Conservation (phyloP, 177 flowering plant species). For the Telopea speciosissima region DNA sequence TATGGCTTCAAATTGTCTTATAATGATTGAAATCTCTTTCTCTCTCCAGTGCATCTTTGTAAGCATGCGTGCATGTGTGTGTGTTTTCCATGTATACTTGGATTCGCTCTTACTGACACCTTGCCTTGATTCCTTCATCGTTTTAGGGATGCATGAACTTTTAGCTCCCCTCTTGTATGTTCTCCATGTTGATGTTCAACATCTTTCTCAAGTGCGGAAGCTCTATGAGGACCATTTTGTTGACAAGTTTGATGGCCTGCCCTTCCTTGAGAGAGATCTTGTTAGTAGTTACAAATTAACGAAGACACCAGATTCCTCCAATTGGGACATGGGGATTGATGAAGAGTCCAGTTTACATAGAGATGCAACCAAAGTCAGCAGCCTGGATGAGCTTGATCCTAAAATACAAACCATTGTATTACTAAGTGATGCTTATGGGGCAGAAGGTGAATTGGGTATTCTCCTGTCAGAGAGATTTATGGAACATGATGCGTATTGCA, state of each 20-base stretch:
- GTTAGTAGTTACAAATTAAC: constrained; percentile 47
- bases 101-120: neutral
- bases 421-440: constrained; percentile 92
- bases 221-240: constrained; percentile 66
- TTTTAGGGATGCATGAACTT: constrained; percentile 93
- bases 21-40: no score
- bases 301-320: constrained; percentile 31
- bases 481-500: constrained; percentile 96
- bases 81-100: neutral
- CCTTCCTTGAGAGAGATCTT: constrained; percentile 52
- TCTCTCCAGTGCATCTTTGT: no score
- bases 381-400: constrained; percentile 62
- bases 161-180: constrained; percentile 88
- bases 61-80: neutral
- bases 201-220: constrained; percentile 62
- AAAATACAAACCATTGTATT: constrained; percentile 52
- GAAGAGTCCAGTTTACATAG: constrained; percentile 31
- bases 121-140: neutral
- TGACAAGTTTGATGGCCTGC: constrained; percentile 77
- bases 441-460: constrained; percentile 93
- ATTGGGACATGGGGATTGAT: constrained; percentile 18
- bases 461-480: constrained; percentile 81
- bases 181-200: constrained; percentile 80
- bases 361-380: constrained; percentile 26
- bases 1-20: no score